Conservation (phyloP, 768 basidiomycete genomes). For the Suillus variegatus region DNA sequence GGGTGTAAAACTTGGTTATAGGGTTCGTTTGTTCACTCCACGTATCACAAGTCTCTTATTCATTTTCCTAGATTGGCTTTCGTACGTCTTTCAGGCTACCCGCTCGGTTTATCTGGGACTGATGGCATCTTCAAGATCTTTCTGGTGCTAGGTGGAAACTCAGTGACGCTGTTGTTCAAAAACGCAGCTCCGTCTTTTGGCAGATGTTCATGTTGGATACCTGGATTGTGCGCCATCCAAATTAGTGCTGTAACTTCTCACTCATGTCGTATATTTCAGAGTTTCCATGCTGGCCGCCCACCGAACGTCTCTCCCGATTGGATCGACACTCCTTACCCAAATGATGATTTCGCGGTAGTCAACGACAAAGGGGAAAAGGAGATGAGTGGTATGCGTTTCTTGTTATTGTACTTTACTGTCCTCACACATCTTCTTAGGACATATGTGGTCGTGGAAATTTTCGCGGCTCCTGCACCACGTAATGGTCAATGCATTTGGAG, state of each 20-base stretch:
- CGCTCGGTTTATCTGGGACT: background rate
- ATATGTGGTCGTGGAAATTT: conserved; percentile 57
- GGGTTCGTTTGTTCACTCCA: conserved; percentile 43
- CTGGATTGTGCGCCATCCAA: conserved; percentile 46
- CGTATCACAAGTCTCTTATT: conserved; percentile 4
- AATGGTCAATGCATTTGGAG: conserved; percentile 51
- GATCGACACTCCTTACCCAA: conserved; percentile 59
- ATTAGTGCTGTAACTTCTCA: background rate
- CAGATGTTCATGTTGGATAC: conserved; percentile 66
- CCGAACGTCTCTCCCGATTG: conserved; percentile 52
- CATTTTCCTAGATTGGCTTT: conserved; percentile 49
- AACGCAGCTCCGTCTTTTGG: conserved; percentile 65
- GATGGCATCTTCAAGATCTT: conserved; percentile 43
- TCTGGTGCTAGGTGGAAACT: conserved; percentile 64
- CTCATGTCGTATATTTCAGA: conserved; percentile 39
- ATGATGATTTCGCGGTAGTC: conserved; percentile 39
- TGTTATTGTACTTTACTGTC: background rate
- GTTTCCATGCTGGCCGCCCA: conserved; percentile 62
- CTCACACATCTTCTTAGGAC: conserved; percentile 39
- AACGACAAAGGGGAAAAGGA: conserved; percentile 37
- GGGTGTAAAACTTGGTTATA: conserved; percentile 57
- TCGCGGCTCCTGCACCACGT: conserved; percentile 52
- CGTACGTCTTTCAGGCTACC: conserved; percentile 36
- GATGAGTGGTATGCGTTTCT: conserved; percentile 41
- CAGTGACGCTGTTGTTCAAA: conserved; percentile 41